A percentile compares a stretch with the other conserved stretches of the same genome.
Conservation (phyloP, 225 moss, liverwort and hornwort species). For the Pleurozium schreberi region DNA sequence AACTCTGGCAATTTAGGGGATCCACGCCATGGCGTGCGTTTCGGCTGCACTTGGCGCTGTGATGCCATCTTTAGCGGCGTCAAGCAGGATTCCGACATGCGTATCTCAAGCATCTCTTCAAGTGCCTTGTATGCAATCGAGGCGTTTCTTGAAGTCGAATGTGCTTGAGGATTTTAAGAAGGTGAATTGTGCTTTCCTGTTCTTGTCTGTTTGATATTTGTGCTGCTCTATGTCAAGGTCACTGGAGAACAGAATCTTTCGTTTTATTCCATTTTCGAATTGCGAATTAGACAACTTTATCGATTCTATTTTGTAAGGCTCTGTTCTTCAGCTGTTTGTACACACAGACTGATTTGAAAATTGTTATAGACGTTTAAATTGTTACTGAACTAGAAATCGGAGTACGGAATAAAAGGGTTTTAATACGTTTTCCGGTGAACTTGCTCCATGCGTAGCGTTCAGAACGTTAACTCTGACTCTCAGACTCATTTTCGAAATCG, state of each 20-base stretch:
- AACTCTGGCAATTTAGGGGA: not conserved
- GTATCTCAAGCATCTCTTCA: not conserved
- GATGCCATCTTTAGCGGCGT: not conserved
- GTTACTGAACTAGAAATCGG: not conserved
- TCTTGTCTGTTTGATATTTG: not conserved
- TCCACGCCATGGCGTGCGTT: slow-evolving; percentile 19
- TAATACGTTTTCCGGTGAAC: not conserved
- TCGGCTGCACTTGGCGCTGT: not conserved
- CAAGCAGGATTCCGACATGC: not conserved
- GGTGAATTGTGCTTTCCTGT: slow-evolving; percentile 2
- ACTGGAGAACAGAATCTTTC: not conserved
- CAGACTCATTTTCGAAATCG: not conserved
- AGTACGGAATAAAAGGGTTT: too few relatives aligned
- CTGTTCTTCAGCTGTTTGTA: not conserved
- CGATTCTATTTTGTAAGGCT: not conserved
- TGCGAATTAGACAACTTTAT: not conserved
- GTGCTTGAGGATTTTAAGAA: not conserved
- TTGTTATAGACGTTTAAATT: not conserved
- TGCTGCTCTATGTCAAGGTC: not conserved
- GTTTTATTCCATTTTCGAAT: not conserved
- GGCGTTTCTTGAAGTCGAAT: slow-evolving; percentile 1
- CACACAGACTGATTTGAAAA: not conserved
- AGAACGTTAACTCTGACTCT: not conserved
- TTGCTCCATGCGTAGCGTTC: not conserved
- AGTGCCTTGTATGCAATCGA: not conserved